A percentile compares a stretch with the other conserved stretches of the same genome.
These are phyloP conservation scores for Ophiosphaerella narmari DNA, from an alignment of 2,329 filamentous ascomycete genomes.

Conservation along the genomic window DNA sequence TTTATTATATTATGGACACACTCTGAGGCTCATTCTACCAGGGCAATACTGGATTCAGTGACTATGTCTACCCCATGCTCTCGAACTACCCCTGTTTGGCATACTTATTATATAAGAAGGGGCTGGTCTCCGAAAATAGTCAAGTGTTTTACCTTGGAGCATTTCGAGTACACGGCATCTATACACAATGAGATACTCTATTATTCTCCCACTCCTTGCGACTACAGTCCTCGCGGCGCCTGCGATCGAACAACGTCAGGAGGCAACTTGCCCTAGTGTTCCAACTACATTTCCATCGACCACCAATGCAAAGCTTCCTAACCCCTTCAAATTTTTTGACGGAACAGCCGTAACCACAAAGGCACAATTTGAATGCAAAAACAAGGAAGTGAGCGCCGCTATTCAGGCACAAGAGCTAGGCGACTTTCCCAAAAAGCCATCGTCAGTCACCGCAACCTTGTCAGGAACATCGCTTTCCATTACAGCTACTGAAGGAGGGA, in stretches of 20 bases:
- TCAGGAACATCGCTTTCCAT: conserved; percentile 42
- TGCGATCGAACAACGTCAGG: conserved; percentile 36
- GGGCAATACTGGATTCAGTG: conserved; percentile 28
- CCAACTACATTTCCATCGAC: conserved; percentile 38
- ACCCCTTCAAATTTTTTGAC: conserved; percentile 47
- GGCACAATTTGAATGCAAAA: conserved; percentile 43
- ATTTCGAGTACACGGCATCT: conserved; percentile 7
- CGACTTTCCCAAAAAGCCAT: conserved; percentile 43
- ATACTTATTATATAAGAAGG: conserved; percentile 17
- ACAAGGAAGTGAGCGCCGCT: conserved; percentile 42
- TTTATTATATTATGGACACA: conserved; percentile 37
- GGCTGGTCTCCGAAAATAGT: not conserved
- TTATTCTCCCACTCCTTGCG: conserved; percentile 35
- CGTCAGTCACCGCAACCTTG: conserved; percentile 36
- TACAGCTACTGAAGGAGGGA: conserved; percentile 39
- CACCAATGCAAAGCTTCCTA: conserved; percentile 40
- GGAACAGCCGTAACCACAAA: conserved; percentile 42
- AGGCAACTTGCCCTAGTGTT: conserved; percentile 27
- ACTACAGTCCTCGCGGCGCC: conserved; percentile 36
- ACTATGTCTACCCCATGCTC: conserved; percentile 29
- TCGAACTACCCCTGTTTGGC: conserved; percentile 12
- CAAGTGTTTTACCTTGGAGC: conserved; percentile 8
- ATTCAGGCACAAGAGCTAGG: conserved; percentile 47
- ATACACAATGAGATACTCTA: conserved; percentile 40
- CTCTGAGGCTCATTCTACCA: conserved; percentile 26